Evolutionary conservation across 805 yeast genomes (phyloP).

Genomic region (Lipomyces spencermartinsiae): DNA sequence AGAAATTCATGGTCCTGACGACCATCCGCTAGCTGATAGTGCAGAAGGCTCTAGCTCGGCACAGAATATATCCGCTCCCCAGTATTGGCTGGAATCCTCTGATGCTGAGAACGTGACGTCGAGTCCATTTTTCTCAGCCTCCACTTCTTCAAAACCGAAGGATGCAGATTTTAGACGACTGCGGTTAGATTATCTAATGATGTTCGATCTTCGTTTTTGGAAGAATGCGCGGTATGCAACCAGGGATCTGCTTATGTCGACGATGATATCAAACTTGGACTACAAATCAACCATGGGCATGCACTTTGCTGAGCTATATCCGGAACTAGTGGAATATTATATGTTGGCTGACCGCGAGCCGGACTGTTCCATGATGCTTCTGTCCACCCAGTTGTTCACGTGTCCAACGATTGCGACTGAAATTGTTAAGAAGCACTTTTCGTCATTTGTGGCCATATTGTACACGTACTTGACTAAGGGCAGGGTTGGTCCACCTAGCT

Average conservation of each 20-base stretch:
- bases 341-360: constrained; percentile 84
- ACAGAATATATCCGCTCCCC: constrained; percentile 6
- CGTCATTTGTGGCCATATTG: constrained; percentile 65
- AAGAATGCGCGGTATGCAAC: constrained; percentile 61
- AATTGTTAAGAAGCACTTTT: constrained; percentile 64
- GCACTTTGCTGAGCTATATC: constrained; percentile 85
- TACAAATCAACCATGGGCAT: constrained; percentile 68
- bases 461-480: constrained; percentile 67
- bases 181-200: constrained; percentile 48
- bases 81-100: constrained; percentile 16
- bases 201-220: constrained; percentile 75
- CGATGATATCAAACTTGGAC: constrained; percentile 64
- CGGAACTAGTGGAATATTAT: constrained; percentile 72
- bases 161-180: background rate
- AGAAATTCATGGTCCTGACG: constrained; percentile 3
- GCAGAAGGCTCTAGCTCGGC: background rate
- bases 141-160: background rate
- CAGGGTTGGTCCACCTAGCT: constrained; percentile 54
- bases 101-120: background rate
- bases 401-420: constrained; percentile 79
- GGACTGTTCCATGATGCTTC: constrained; percentile 72
- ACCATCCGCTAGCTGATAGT: background rate
- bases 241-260: constrained; percentile 69
- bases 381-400: constrained; percentile 87
- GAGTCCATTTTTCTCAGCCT: background rate